A percentile compares a stretch with the other conserved stretches of the same genome.
These are phyloP conservation scores for Amanita fuliginea DNA, from an alignment of 768 basidiomycete species.

Conservation along the genomic window DNA sequence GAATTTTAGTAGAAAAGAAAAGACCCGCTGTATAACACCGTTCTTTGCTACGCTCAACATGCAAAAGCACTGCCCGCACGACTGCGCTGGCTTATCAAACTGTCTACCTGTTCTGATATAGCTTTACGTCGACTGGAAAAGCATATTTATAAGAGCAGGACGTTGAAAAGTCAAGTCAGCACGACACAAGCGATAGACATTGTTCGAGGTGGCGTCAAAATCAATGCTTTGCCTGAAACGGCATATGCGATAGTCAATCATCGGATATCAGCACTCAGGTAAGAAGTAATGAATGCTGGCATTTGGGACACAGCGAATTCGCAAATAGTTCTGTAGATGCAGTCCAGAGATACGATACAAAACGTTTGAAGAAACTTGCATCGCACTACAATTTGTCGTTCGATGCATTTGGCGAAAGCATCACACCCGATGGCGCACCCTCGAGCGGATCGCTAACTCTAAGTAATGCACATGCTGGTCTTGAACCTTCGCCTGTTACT, in stretches of 20 bases:
- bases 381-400: conserved; percentile 46
- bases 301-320: background rate
- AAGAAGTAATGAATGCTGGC: conserved; percentile 8
- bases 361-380: conserved; percentile 36
- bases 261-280: conserved; percentile 55
- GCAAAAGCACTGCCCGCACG: conserved; percentile 38
- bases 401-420: conserved; percentile 38
- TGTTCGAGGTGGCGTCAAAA: conserved; percentile 56
- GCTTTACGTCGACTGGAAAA: conserved; percentile 42
- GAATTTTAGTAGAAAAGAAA: conserved; percentile 30
- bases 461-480: conserved; percentile 29
- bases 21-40: conserved; percentile 44
- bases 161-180: conserved; percentile 36
- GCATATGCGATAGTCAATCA: conserved; percentile 56
- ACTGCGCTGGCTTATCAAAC: conserved; percentile 36
- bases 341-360: conserved; percentile 31
- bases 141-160: conserved; percentile 26
- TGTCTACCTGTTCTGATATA: conserved; percentile 35
- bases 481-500: conserved; percentile 63
- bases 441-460: conserved; percentile 38
- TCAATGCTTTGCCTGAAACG: conserved; percentile 71
- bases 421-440: conserved; percentile 23
- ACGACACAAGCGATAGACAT: conserved; percentile 78
- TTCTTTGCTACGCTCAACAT: conserved; percentile 60
- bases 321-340: conserved; percentile 28